Evolutionary conservation across 73 alveolate genomes (phyloP), one percentile per base, ranked within the genome.

Genomic region (Stentor roeselii): DNA sequence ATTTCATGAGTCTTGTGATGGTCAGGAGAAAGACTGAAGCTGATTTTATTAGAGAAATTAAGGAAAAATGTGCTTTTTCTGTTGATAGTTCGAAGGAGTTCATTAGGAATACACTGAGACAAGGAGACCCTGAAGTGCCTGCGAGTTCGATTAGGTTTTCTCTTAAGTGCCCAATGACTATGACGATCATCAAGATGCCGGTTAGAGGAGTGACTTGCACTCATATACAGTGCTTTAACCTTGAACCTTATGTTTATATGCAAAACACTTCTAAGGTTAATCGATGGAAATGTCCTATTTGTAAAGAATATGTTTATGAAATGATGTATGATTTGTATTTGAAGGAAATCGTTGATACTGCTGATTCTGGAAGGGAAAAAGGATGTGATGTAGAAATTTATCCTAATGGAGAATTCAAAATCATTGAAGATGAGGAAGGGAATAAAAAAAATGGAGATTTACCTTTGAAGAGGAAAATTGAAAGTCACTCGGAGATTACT

Each of bases 131-230:
- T 37, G 84, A 76, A 27, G n/a, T 39, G 32, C n/a, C 39, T 1
- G 14, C 84, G 0, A 67, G 39, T 1, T 27, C 36, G 14, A n/a
- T 88, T 27, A 41, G 75, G 39, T 38, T 84, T 40, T 36, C 89
- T 32, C 75, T 83, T 40, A 78, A 75, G 32, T 88, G 93, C 86
- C 93, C 93, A 39, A 59, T 84, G 0, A 75, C 93, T 3, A 27
- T 83, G 39, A 84, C 61, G 27, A 59, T 74, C 3, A 60, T 88
- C 32, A 83, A 88, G 35, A 60, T 21, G 39, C 90, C 94, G n/a
- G 94, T 86, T 27, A n/a, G 94, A 38, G 94, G 91, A 3, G 86
- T 61, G n/a, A 75, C 42, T 42, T 88, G 94, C 84, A 59, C 83
- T 0, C 94, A 88, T 78, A 39, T 88, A 21, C 89, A 88, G 60